phyloP scores from a whole-genome alignment of 257 asterid species.

The Petrea volubilis region DNA sequence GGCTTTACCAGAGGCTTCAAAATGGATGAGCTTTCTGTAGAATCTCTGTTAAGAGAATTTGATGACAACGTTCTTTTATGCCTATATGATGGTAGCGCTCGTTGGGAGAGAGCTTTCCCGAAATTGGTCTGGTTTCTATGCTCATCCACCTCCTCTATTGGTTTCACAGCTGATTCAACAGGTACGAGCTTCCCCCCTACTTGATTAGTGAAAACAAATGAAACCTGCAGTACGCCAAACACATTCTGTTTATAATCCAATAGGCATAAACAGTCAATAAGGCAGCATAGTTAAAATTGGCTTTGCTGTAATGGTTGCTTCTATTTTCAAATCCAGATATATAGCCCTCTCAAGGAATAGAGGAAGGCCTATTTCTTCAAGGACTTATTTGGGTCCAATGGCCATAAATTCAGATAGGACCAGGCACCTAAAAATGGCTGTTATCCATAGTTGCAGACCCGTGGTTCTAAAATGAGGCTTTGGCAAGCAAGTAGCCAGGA shows the following conservation, averaged over 20 bases:
- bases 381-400: too few relatives aligned
- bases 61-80: constrained; percentile 35
- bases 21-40: constrained; percentile 30
- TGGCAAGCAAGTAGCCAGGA: too few relatives aligned
- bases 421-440: too few relatives aligned
- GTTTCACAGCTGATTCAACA: constrained; percentile 57
- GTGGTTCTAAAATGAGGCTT: too few relatives aligned
- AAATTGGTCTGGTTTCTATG: constrained; percentile 34
- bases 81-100: constrained; percentile 33
- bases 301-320: constrained; percentile 1
- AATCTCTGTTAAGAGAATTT: constrained; percentile 33
- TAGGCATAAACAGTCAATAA: constrained; percentile 12
- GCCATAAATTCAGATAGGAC: too few relatives aligned
- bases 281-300: neutral
- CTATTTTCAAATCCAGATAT: neutral
- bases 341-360: neutral
- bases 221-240: constrained; percentile 55
- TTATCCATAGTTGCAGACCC: too few relatives aligned
- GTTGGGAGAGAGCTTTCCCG: constrained; percentile 36
- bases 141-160: constrained; percentile 33
- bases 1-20: constrained; percentile 50
- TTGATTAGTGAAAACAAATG: constrained; percentile 94
- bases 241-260: constrained; percentile 3
- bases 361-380: too few relatives aligned
- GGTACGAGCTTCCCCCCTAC: constrained; percentile 91